Base-by-base conservation (phyloP, 2,329 filamentous ascomycete species). In the Purpureocillium takamizusanense region DNA sequence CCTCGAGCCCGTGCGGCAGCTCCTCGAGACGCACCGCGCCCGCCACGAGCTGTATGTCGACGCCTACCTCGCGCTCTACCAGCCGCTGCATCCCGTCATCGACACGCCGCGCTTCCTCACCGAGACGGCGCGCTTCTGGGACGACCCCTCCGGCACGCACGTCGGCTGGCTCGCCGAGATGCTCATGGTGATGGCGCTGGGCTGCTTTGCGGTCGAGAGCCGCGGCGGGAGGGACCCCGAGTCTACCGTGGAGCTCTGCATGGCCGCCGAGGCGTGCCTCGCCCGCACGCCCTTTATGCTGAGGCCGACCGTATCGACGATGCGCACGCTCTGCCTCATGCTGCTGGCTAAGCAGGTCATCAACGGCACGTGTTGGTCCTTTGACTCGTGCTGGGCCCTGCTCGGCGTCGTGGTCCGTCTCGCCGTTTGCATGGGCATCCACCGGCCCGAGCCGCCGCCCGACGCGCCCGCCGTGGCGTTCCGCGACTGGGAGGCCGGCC, bases 181-280 rank as follows among this genome's bases (percentile, higher is more conserved):
- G n/a, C 38, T 42, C 29, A 42, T 39, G 32, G 36, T 47, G 9
- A 36, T 47, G 3, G 42, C 41, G 4, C 31, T 46, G 3, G 45
- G 42, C 2, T 36, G 34, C 16, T 41, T 38, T n/a, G 27, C 39
- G 21, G 6, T 25, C 21, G 21, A 25, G 6, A 25, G 21, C 21
- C 21, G 21, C 4, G 34, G 29, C 14, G 33, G 33, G 3, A 29
- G 37, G 9, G 37, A 42, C 12, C 31, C 35, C 3, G 21, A 15
- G n/a, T 16, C 35, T 3, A 42, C 41, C 13, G 31, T 37, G 7
- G 36, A 45, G 11, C 37, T 46, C 18, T 44, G 39, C 32, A 33
- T 45, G n/a, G 46, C 45, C 7, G 46, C 45, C 6, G 46, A 48
- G 31, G 39, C 46, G 3, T 46, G 42, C 16, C 31, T 48, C 7